Conservation (phyloP, 345 rosid genomes). For the Excoecaria cochinchinensis region DNA sequence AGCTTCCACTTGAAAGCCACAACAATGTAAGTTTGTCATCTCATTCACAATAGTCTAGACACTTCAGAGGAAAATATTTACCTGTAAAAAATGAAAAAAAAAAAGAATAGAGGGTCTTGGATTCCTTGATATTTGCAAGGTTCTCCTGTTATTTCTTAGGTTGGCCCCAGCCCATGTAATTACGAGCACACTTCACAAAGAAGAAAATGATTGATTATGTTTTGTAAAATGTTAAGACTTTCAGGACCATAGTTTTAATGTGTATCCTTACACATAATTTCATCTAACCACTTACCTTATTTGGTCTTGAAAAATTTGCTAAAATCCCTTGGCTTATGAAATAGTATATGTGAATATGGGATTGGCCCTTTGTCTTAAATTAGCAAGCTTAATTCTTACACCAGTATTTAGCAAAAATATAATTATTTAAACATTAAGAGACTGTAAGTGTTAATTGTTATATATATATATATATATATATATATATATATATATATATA, state of each 20-base stretch:
- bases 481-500: too few relatives aligned
- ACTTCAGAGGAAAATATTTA: conserved; percentile 4
- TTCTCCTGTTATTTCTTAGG: neutral
- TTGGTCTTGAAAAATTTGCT: neutral
- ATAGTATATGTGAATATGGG: neutral
- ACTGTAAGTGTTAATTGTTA: too few relatives aligned
- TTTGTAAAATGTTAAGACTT: conserved; percentile 2
- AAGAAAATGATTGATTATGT: neutral
- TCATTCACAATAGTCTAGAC: conserved; percentile 8
- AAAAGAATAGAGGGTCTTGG: neutral
- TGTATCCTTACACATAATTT: neutral
- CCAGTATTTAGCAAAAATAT: too few relatives aligned
- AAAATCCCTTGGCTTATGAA: neutral
- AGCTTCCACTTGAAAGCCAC: conserved; percentile 18
- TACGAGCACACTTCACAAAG: conserved; percentile 2
- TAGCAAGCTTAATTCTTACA: neutral
- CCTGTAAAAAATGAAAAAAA: conserved; percentile 17
- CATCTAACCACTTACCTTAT: neutral
- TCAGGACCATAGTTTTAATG: neutral
- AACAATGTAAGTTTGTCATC: conserved; percentile 12
- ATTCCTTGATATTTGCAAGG: neutral
- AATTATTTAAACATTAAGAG: too few relatives aligned
- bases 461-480: too few relatives aligned
- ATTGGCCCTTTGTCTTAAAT: neutral
- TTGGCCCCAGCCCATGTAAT: conserved; percentile 10